Evolutionary conservation across 2,329 filamentous ascomycete genomes (phyloP), one percentile per base, ranked within the genome.

Genomic region (Fusarium transvaalense): DNA sequence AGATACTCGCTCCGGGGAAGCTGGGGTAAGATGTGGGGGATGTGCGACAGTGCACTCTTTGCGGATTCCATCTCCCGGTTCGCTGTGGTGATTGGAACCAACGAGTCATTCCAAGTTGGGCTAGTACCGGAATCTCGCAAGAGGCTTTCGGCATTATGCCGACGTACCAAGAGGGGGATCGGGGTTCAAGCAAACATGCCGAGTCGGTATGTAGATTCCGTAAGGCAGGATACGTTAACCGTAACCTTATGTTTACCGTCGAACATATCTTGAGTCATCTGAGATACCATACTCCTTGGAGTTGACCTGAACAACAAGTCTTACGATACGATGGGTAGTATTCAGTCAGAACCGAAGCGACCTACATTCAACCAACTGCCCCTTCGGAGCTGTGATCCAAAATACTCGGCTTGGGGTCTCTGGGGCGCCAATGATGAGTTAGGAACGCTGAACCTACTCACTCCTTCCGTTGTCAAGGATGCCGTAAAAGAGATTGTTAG

Each of bases 381-480:
- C 5, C 17, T 9, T 1, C 48, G 25, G 4, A 41, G 14, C 2
- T 25, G 37, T 19, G 25, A 52, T 3, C 48, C 48, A 14, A 52
- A 52, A 9, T 41, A 52, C 10, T 41, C 48, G 17, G 48, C 48
- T 9, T 52, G 35, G 48, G 48, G 48, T 41, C 35, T 51, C 25
- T 51, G 48, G 48, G 48, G 48, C 5, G n/a, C 9, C 3, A 32
- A 39, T 8, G 48, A 51, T 31, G 48, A 51, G 35, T 21, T 41
- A 25, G 48, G 48, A n/a, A 39, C 48, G 5, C 48, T 51, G 0
- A 53, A 53, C 32, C 38, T 27, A 10, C 5, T 53, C 9, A 42
- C 38, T 2, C 50, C 50, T 25, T 1, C 27, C 9, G n/a, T 34
- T 19, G 37, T 41, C 10, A 32, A 34, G n/a, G 10, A 25, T n/a